Evolutionary conservation across 768 basidiomycete genomes (phyloP), one percentile per base, ranked within the genome.

Genomic region (Mycena maculata): DNA sequence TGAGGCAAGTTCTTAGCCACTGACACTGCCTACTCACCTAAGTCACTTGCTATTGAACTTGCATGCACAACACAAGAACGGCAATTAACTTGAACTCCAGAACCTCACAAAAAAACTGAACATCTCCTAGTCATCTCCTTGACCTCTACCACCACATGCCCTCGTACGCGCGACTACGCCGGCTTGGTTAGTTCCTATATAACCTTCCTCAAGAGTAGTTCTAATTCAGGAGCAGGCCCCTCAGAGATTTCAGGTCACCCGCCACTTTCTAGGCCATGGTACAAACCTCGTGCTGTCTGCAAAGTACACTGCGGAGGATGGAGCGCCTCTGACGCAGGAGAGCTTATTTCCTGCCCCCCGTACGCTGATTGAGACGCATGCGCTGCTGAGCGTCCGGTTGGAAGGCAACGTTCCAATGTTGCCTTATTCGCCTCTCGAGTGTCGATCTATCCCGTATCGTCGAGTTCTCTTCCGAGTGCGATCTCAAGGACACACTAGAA

Each of bases 401-500:
- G 45, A 57, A 25, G 42, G 56, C 42, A 45, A 48, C 6, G 49
- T 12, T 49, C 73, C 0, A 45, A 48, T 20, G 67, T 75, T 1
- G 47, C 62, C 2, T 80, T 75, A 58, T 68, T 73, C 77, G 74
- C 16, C 74, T 82, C 12, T 25, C 61, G 1, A 60, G 59, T 1
- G 60, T 81, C 39, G 71, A 81, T 60, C 63, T 81, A 39, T 58
- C 68, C 23, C 41, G 73, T n/a, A 68, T 79, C 30, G 76, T 83
- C 33, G 61, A 72, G 27, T 80, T 77, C 60, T 61, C 57, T 22
- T 73, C 76, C 13, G 72, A 36, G 9, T 44, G 64, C 18, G 44
- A 71, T 47, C 68, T 81, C 10, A 48, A 71, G 33, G 53, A 57
- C 10, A 65, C 72, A 18, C 45, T 80, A 13, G 73, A 78, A 45